Conservation (phyloP, 148 eudicot genomes). For the Vaccinium corymbosum region DNA sequence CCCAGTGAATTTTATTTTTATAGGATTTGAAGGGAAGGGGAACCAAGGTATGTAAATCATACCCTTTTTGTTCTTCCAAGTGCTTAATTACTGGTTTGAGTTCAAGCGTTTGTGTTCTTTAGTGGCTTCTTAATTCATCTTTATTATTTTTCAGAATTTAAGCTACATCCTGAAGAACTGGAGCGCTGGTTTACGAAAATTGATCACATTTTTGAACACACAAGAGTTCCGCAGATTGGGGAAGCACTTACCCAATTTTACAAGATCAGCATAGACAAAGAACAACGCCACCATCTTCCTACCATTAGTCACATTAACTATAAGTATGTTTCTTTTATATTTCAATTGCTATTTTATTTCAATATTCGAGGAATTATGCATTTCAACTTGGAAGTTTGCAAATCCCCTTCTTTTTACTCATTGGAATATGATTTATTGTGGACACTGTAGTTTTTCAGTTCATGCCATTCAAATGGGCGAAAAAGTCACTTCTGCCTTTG, state of each 20-base stretch:
- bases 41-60: conserved; percentile 54
- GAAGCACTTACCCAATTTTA: conserved; percentile 80
- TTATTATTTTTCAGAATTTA: conserved; percentile 50
- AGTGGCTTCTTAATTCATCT: conserved; percentile 4
- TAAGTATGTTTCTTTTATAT: conserved; percentile 51
- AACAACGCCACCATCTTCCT: conserved; percentile 65
- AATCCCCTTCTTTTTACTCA: not conserved
- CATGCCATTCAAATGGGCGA: conserved; percentile 91
- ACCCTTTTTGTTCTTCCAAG: not conserved
- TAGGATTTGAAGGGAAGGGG: conserved; percentile 94
- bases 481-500: conserved; percentile 77
- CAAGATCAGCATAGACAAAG: conserved; percentile 62
- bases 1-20: conserved; percentile 86
- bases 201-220: conserved; percentile 92
- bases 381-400: not conserved
- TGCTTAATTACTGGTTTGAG: conserved; percentile 5
- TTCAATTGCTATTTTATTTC: conserved; percentile 2
- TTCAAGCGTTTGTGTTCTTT: conserved; percentile 12
- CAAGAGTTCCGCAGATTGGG: conserved; percentile 68
- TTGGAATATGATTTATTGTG: conserved; percentile 11
- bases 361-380: conserved; percentile 4
- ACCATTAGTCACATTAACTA: conserved; percentile 73
- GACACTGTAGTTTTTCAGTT: conserved; percentile 77
- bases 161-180: conserved; percentile 73
- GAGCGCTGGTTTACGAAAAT: conserved; percentile 97